Evolutionary conservation across 2,329 filamentous ascomycete species (phyloP).

Genomic region (Aspergillus quadrilineatus): DNA sequence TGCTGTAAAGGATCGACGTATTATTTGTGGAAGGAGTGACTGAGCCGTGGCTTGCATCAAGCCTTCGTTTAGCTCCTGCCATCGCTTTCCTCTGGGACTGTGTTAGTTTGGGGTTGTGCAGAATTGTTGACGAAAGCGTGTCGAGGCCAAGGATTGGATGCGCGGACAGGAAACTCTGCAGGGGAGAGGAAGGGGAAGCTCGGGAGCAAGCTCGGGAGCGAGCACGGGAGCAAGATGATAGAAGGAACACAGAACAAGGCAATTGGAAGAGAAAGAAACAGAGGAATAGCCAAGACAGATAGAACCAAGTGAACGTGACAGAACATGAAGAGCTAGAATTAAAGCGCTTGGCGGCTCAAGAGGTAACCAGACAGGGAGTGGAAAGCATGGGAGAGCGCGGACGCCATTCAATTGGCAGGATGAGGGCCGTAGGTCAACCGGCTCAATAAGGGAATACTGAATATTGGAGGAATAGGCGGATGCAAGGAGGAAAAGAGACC

Average conservation of each 20-base stretch:
- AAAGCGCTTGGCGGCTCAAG: constrained; percentile 8
- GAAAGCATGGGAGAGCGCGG: background rate
- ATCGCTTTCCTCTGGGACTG: constrained; percentile 29
- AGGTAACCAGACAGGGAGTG: background rate
- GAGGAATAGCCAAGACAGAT: background rate
- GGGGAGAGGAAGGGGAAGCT: background rate
- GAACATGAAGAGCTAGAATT: background rate
- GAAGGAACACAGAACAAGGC: background rate
- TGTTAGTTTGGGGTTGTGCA: constrained; percentile 4
- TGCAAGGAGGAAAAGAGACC: constrained; percentile 1
- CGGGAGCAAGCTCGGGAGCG: background rate
- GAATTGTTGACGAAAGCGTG: background rate
- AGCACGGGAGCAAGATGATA: background rate
- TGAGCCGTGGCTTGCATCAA: constrained; percentile 27
- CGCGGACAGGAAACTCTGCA: background rate
- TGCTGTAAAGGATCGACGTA: constrained; percentile 20
- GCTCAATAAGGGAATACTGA: background rate
- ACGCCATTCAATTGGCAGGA: background rate
- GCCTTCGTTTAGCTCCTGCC: constrained; percentile 39
- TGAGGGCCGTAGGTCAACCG: background rate
- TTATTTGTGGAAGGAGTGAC: constrained; percentile 18
- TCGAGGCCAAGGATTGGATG: background rate
- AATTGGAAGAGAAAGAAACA: constrained; percentile 1
- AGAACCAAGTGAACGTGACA: background rate
- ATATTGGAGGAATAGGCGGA: background rate